These are phyloP conservation scores for Hortaea werneckii DNA, from an alignment of 2,329 filamentous ascomycete species.

Conservation along the genomic window DNA sequence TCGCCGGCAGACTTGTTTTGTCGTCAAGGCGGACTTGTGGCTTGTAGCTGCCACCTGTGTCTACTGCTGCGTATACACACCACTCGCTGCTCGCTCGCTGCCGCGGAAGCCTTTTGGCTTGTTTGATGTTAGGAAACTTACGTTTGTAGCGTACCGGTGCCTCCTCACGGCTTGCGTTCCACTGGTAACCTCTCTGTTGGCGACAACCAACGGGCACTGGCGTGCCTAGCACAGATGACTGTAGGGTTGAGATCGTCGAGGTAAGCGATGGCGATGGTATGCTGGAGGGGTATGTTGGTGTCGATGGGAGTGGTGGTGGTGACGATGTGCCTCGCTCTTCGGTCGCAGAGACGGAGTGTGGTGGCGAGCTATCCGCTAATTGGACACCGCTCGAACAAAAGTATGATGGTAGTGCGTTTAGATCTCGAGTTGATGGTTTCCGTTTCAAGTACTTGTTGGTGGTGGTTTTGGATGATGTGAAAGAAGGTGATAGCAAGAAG, in stretches of 20 bases:
- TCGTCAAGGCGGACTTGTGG: no score
- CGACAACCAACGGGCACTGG: neutral
- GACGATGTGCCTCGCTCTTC: neutral
- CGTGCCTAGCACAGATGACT: conserved; percentile 8
- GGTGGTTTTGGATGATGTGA: neutral
- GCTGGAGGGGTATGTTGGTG: neutral
- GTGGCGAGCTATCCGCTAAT: no score
- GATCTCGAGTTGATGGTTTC: conserved; percentile 2
- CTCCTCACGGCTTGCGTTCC: neutral
- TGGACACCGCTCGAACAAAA: no score
- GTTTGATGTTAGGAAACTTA: conserved; percentile 19
- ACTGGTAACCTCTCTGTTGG: neutral
- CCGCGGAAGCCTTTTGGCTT: conserved; percentile 22
- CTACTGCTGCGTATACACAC: conserved; percentile 23
- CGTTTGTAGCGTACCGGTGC: conserved; percentile 17
- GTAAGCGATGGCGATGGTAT: conserved; percentile 8
- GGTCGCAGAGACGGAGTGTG: neutral
- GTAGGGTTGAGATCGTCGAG: conserved; percentile 9
- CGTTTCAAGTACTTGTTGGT: conserved; percentile 1
- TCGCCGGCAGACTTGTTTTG: no score
- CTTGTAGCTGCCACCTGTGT: neutral
- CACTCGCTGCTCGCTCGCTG: conserved; percentile 11
- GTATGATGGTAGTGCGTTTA: neutral
- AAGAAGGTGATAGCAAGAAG: neutral
- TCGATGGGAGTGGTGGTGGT: conserved; percentile 1